Conservation (phyloP, 1,284 basidiomycete genomes). For the Violaceomyces palustris region DNA sequence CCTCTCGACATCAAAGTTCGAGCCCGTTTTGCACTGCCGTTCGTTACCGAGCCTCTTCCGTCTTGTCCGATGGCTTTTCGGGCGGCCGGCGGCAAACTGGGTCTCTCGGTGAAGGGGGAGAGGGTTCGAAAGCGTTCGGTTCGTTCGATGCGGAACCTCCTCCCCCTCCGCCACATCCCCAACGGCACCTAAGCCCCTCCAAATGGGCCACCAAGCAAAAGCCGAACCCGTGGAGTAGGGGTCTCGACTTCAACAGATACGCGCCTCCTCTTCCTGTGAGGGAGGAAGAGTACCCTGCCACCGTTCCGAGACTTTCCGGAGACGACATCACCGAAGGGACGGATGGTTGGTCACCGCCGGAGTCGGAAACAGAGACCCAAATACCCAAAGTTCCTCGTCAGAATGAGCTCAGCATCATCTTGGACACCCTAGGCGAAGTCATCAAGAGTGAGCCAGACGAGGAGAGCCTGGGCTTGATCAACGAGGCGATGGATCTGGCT, state of each 20-base stretch:
- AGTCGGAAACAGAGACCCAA: constrained; percentile 4
- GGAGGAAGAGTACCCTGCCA: constrained; percentile 10
- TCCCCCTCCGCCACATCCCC: too few species aligned
- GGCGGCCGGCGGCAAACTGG: too few species aligned
- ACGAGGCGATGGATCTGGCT: constrained; percentile 11
- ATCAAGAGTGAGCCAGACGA: constrained; percentile 6
- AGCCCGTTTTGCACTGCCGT: too few species aligned
- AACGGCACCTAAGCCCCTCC: too few species aligned
- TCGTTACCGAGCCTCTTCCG: too few species aligned
- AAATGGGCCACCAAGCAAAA: too few species aligned
- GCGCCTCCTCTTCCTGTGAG: constrained; percentile 5
- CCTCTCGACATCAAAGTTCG: too few species aligned
- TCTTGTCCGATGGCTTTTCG: too few species aligned
- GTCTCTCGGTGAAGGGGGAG: too few species aligned
- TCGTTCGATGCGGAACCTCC: too few species aligned
- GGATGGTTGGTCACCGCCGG: constrained; percentile 13
- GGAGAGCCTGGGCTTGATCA: constrained; percentile 3
- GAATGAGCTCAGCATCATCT: constrained; percentile 15
- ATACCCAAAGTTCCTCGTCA: constrained; percentile 6
- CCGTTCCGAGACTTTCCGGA: constrained; percentile 16
- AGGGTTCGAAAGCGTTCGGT: too few species aligned
- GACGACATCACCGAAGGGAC: constrained; percentile 14
- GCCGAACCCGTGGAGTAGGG: too few species aligned
- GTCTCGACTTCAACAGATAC: constrained; percentile 20
- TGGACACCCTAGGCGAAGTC: constrained; percentile 19